These are phyloP conservation scores for Neonectria sp. DNA, from an alignment of 2,329 filamentous ascomycete genomes.

Conservation along the genomic window DNA sequence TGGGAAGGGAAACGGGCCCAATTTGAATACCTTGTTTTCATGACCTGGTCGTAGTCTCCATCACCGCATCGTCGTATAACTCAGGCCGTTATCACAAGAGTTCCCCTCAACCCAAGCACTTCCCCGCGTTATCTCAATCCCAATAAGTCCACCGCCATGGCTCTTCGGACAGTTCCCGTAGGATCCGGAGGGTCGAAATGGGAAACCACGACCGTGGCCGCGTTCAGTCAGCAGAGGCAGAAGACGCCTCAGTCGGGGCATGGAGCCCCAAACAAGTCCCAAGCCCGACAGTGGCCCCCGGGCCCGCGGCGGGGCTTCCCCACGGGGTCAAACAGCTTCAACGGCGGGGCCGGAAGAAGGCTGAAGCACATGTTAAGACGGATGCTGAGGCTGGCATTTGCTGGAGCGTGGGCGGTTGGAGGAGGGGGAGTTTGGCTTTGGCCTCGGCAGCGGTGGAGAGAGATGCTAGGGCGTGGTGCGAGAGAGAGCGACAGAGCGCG, in stretches of 20 bases:
- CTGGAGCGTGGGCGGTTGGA: neutral
- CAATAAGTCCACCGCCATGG: neutral
- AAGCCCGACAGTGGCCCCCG: slow-evolving; percentile 31
- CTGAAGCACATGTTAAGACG: slow-evolving; percentile 36
- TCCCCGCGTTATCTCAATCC: slow-evolving; percentile 7
- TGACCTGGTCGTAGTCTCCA: neutral
- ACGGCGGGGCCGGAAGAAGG: slow-evolving; percentile 3
- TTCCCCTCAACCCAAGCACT: slow-evolving; percentile 5
- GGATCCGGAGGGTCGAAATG: slow-evolving; percentile 33
- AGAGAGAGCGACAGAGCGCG: neutral
- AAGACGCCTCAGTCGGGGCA: slow-evolving; percentile 22
- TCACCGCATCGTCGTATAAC: slow-evolving; percentile 10
- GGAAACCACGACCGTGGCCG: slow-evolving; percentile 42
- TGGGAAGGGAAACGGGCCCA: slow-evolving; percentile 32
- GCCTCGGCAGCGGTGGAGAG: slow-evolving; percentile 23
- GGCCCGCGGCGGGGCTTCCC: slow-evolving; percentile 34
- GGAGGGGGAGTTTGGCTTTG: slow-evolving; percentile 11
- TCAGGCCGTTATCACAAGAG: slow-evolving; percentile 6
- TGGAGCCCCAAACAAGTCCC: slow-evolving; percentile 38
- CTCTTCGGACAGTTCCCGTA: slow-evolving; percentile 24
- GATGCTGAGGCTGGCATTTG: neutral
- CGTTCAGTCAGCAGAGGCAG: slow-evolving; percentile 15
- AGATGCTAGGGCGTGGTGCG: slow-evolving; percentile 1
- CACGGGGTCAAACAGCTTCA: slow-evolving; percentile 33
- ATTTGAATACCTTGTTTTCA: slow-evolving; percentile 39